phyloP scores from a whole-genome alignment of 306 rosid genomes.

The Trifolium repens region DNA sequence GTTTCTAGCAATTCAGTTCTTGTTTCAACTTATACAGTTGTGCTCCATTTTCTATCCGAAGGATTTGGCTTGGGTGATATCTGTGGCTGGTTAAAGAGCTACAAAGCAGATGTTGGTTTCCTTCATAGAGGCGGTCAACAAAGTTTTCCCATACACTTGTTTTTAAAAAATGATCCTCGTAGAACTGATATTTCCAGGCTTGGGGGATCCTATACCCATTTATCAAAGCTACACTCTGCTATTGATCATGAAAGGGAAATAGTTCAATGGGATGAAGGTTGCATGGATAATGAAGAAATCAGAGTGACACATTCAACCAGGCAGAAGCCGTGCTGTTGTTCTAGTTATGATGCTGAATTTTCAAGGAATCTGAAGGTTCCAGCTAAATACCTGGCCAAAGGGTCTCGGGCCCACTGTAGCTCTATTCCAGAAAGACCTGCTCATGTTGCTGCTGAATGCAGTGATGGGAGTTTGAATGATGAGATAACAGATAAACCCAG shows the following conservation, averaged over 20 bases:
- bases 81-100: constrained; percentile 80
- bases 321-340: constrained; percentile 95
- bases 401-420: constrained; percentile 68
- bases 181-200: constrained; percentile 78
- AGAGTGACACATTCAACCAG: constrained; percentile 81
- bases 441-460: constrained; percentile 85
- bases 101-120: constrained; percentile 80
- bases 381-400: constrained; percentile 59
- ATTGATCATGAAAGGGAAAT: constrained; percentile 70
- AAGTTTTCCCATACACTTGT: constrained; percentile 72
- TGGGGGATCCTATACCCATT: constrained; percentile 89
- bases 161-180: constrained; percentile 73
- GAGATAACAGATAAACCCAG: constrained; percentile 90
- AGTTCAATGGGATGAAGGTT: constrained; percentile 91
- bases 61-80: constrained; percentile 81
- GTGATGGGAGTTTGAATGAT: constrained; percentile 77
- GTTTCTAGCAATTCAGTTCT: constrained; percentile 88
- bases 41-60: constrained; percentile 93
- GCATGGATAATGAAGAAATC: constrained; percentile 84
- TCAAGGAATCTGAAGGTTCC: constrained; percentile 72
- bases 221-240: constrained; percentile 66
- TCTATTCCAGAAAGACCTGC: constrained; percentile 82
- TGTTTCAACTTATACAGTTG: constrained; percentile 85
- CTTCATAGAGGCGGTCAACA: constrained; percentile 95
- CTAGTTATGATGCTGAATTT: constrained; percentile 74